Base-by-base conservation (phyloP, 768 basidiomycete genomes). In the Porphyrellus cyaneotinctus region DNA sequence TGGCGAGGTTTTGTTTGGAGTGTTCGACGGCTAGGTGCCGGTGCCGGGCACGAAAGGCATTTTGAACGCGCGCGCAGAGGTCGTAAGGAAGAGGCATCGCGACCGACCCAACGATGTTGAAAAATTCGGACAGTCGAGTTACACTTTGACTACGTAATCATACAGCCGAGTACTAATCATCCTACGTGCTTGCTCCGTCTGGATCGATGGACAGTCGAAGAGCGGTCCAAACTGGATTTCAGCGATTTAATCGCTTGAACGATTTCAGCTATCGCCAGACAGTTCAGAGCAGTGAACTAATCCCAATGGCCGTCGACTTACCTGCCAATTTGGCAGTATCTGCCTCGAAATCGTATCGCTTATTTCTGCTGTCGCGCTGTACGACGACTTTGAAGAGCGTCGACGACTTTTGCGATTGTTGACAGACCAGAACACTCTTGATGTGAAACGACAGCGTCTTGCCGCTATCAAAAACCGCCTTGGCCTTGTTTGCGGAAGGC, bases 311-410 rank as follows among this genome's bases (percentile, higher is more conserved):
- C 9, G 28, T 23, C 15, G 12, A 20, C 88, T 61, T 64, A 89
- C 90, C 79, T 43, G 95, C 92, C 51, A 84, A 65, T 67, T 84
- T 87, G 2, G 88, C 78, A 58, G 74, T 92, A 69, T 95, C 95
- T 0, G 94, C 95, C 72, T 99, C 97, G 65, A 97, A 97, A 62
- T 98, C 95, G 66, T 97, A 98, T 35, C 93, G 78, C 76, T 98
- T 99, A 59, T 85, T 87, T 37, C 83, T 78, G 38, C 79, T 78
- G 33, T 82, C 79, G 57, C 88, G 75, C 64, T 82, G 86, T 13
- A 98, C 81, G 30, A 95, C 81, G 18, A 98, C 78, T 76, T 95
- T 95, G 80, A 99, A 95, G 33, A 82, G 79, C 1, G 88, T 79
- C 26, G 87, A 84, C 13, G 81, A 81, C 68, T 94, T 92, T 42